phyloP scores from a whole-genome alignment of 2,329 filamentous ascomycete species.

The Colletotrichum sp. region DNA sequence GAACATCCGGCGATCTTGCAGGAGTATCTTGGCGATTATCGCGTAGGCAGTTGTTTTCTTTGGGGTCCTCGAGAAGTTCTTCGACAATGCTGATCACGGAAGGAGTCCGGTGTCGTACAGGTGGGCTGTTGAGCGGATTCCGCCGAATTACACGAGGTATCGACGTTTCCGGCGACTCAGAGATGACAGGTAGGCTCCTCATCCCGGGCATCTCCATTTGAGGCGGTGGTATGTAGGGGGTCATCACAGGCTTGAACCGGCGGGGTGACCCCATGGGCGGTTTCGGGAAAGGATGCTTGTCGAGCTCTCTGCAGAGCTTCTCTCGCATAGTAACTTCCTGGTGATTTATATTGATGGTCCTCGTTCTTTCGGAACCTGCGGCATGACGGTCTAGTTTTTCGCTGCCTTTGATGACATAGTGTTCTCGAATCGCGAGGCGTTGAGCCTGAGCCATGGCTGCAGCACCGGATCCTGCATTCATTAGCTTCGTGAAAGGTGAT shows the following conservation, averaged over 20 bases:
- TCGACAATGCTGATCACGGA: neutral
- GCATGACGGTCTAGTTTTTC: neutral
- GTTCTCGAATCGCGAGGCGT: neutral
- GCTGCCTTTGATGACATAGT: constrained; percentile 4
- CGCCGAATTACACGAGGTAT: neutral
- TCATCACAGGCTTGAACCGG: neutral
- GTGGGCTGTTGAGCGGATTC: neutral
- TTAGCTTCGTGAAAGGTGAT: neutral
- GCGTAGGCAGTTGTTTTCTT: neutral
- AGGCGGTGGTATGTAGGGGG: neutral
- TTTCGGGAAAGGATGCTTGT: neutral
- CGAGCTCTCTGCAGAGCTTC: neutral
- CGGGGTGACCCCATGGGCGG: constrained; percentile 4
- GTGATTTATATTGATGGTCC: constrained; percentile 3
- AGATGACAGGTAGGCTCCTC: neutral
- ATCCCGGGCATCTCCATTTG: neutral
- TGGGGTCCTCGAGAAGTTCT: neutral
- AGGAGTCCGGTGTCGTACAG: neutral
- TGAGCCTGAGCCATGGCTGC: neutral
- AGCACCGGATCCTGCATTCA: neutral
- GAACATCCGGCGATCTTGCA: constrained; percentile 4
- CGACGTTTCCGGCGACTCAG: neutral
- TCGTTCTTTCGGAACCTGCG: neutral
- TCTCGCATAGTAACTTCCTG: constrained; percentile 10
- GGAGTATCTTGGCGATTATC: constrained; percentile 2